phyloP scores from a whole-genome alignment of 2,329 filamentous ascomycete genomes.

The Xylariaceae sp. region DNA sequence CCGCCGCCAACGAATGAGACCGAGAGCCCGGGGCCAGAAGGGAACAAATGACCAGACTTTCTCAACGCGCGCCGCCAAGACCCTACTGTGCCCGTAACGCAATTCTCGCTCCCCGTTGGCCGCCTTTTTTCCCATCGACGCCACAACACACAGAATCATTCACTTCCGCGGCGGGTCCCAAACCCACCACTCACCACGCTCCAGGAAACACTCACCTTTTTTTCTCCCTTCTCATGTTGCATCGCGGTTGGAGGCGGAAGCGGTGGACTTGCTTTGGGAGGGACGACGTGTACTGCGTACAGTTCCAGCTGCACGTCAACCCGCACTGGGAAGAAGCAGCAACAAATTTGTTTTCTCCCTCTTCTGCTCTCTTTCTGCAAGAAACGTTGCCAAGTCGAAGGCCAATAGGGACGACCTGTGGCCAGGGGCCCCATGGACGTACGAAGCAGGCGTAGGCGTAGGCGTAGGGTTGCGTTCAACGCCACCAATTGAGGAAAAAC shows the following conservation, averaged over 20 bases:
- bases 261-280: slow-evolving; percentile 12
- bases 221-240: neutral
- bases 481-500: slow-evolving; percentile 9
- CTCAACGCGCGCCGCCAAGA: neutral
- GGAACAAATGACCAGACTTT: slow-evolving; percentile 11
- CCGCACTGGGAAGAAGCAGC: slow-evolving; percentile 6
- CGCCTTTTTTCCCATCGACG: slow-evolving; percentile 1
- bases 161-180: slow-evolving; percentile 1
- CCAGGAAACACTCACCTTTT: neutral
- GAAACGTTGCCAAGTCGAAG: neutral
- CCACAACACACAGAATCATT: slow-evolving; percentile 4
- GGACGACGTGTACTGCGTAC: slow-evolving; percentile 20
- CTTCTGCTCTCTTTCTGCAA: slow-evolving; percentile 4
- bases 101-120: slow-evolving; percentile 15
- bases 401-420: slow-evolving; percentile 5
- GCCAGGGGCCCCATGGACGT: neutral
- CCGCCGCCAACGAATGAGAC: slow-evolving; percentile 14
- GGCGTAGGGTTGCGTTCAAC: slow-evolving; percentile 1
- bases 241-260: slow-evolving; percentile 5
- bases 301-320: slow-evolving; percentile 13
- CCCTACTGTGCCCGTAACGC: neutral
- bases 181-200: neutral
- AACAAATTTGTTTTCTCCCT: neutral
- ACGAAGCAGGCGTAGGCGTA: neutral
- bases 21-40: neutral